Conservation (phyloP, 208 protist genomes). For the Naegleria gruberi region DNA sequence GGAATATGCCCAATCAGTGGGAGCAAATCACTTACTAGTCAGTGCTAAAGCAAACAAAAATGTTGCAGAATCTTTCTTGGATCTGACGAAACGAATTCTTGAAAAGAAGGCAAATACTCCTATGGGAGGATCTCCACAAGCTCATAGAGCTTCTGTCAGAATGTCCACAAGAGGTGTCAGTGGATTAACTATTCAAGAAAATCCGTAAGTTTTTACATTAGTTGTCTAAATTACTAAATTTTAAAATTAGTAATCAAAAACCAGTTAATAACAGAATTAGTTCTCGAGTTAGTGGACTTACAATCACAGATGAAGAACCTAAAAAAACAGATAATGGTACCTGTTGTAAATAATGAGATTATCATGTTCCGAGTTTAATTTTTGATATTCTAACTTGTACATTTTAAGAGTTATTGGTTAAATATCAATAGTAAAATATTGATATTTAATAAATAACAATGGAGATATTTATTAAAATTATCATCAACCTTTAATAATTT, state of each 20-base stretch:
- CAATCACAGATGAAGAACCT: neutral
- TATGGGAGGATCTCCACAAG: neutral
- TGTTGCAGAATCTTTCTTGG: constrained; percentile 57
- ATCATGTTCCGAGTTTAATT: neutral
- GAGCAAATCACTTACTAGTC: constrained; percentile 55
- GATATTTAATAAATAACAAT: too few species aligned
- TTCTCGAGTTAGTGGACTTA: neutral
- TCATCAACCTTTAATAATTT: too few species aligned
- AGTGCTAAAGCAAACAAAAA: constrained; percentile 60
- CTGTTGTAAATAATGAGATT: neutral
- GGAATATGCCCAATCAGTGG: constrained; percentile 42
- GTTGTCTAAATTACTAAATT: too few species aligned
- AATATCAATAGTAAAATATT: too few species aligned
- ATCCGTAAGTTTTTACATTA: neutral
- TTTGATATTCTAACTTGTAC: neutral
- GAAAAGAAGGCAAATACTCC: neutral
- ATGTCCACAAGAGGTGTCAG: neutral
- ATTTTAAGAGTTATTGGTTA: neutral
- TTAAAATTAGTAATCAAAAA: too few species aligned
- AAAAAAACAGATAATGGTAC: neutral
- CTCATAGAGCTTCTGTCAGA: neutral
- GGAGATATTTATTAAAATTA: too few species aligned
- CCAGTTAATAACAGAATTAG: neutral
- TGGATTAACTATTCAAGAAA: neutral
- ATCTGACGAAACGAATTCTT: constrained; percentile 35